These are phyloP conservation scores for Lodderomyces parapsilosis DNA, from an alignment of 1,139 yeast genomes.

Conservation along the genomic window DNA sequence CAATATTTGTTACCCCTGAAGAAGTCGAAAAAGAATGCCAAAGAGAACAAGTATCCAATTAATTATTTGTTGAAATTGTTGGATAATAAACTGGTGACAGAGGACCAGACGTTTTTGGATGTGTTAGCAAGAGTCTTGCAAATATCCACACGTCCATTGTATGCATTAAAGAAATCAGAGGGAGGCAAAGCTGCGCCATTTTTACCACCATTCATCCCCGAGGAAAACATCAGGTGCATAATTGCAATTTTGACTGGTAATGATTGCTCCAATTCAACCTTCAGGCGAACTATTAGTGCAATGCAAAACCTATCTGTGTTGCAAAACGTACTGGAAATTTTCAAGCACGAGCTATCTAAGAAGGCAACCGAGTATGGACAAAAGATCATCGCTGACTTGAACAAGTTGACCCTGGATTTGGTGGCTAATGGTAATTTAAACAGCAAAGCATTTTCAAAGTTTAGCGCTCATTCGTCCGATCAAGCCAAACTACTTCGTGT, in stretches of 20 bases:
- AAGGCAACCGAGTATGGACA: conserved; percentile 65
- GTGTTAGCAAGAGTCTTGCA: conserved; percentile 72
- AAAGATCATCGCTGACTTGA: conserved; percentile 56
- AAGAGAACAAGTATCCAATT: conserved; percentile 64
- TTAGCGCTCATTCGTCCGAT: conserved; percentile 80
- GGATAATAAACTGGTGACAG: conserved; percentile 61
- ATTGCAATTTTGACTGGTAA: conserved; percentile 75
- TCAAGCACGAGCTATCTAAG: conserved; percentile 66
- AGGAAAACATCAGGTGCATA: conserved; percentile 58
- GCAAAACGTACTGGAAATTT: conserved; percentile 60
- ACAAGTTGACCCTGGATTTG: conserved; percentile 49
- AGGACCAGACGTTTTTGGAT: conserved; percentile 77
- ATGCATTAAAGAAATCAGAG: conserved; percentile 39
- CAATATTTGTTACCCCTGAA: conserved; percentile 43
- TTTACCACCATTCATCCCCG: conserved; percentile 66
- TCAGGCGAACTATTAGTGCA: conserved; percentile 78
- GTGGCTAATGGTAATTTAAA: conserved; percentile 44
- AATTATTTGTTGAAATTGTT: conserved; percentile 64
- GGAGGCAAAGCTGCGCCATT: conserved; percentile 29
- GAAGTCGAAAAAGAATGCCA: conserved; percentile 28
- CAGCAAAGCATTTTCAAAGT: conserved; percentile 57
- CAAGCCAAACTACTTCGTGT: conserved; percentile 85
- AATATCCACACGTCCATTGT: conserved; percentile 73
- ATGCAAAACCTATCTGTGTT: conserved; percentile 76
- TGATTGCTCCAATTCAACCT: conserved; percentile 83